These are phyloP conservation scores for Lecanicillium sp. DNA, from an alignment of 2,329 filamentous ascomycete species.

Conservation along the genomic window DNA sequence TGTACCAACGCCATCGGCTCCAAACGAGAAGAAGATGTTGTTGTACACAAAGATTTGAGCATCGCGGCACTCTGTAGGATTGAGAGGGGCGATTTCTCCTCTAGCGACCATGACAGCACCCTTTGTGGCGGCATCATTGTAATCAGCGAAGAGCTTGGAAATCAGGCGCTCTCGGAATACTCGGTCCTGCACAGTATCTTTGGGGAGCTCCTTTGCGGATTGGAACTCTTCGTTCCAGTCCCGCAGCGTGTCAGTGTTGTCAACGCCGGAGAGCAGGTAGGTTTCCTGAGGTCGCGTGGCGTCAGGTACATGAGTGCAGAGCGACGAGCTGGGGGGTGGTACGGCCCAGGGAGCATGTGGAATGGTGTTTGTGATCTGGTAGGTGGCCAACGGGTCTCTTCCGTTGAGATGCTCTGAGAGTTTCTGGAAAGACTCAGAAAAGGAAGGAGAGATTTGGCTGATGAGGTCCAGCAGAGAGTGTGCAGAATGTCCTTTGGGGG, in stretches of 20 bases:
- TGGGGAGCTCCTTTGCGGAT: slow-evolving; percentile 87
- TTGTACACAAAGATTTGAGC: slow-evolving; percentile 99
- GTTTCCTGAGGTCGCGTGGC: slow-evolving; percentile 87
- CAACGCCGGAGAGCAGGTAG: slow-evolving; percentile 80
- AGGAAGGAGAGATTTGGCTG: slow-evolving; percentile 72
- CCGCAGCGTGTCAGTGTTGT: slow-evolving; percentile 87
- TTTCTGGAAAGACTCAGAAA: slow-evolving; percentile 65
- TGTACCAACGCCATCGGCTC: slow-evolving; percentile 92
- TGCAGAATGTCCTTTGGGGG: slow-evolving; percentile 69
- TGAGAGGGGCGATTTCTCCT: slow-evolving; percentile 86
- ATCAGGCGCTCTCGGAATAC: slow-evolving; percentile 92
- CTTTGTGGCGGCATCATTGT: slow-evolving; percentile 88
- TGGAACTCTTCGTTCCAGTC: slow-evolving; percentile 99
- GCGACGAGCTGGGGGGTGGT: slow-evolving; percentile 54
- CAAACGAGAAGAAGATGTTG: slow-evolving; percentile 99
- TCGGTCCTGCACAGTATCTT: slow-evolving; percentile 87
- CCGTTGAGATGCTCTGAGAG: slow-evolving; percentile 79
- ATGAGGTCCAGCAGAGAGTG: slow-evolving; percentile 85
- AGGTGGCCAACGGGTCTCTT: slow-evolving; percentile 83
- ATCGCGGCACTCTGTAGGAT: slow-evolving; percentile 86
- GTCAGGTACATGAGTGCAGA: slow-evolving; percentile 70
- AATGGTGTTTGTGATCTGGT: slow-evolving; percentile 92
- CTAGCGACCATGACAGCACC: slow-evolving; percentile 88
- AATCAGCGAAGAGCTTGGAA: slow-evolving; percentile 95
- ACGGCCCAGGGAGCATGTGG: slow-evolving; percentile 91